phyloP scores from a whole-genome alignment of 495 filamentous ascomycete species.

The Podospora bellae-mahoneyi region DNA sequence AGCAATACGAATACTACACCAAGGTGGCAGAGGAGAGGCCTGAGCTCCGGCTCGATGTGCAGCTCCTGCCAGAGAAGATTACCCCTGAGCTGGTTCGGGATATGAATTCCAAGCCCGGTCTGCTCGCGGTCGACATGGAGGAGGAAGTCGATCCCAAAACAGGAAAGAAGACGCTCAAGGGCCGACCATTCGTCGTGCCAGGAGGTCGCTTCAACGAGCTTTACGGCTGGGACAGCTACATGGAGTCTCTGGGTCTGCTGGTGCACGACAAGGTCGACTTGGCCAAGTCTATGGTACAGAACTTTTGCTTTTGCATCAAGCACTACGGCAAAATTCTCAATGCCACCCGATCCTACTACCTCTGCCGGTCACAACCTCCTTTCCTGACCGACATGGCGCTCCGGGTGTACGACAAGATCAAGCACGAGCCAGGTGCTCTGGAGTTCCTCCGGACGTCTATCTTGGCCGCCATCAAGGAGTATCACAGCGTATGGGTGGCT shows the following conservation, averaged over 20 bases:
- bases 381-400: conserved; percentile 98
- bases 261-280: conserved; percentile 77
- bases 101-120: conserved; percentile 80
- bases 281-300: conserved; percentile 86
- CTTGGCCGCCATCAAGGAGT: conserved; percentile 94
- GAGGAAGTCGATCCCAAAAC: conserved; percentile 60
- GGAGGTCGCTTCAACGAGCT: conserved; percentile 96
- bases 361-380: conserved; percentile 88
- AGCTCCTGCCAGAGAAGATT: conserved; percentile 65
- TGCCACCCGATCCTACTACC: conserved; percentile 92
- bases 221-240: conserved; percentile 97
- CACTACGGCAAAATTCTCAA: conserved; percentile 98
- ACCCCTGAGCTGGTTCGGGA: conserved; percentile 67
- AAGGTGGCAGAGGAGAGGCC: conserved; percentile 70
- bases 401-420: conserved; percentile 82
- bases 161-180: conserved; percentile 62
- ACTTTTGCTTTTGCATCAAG: conserved; percentile 96
- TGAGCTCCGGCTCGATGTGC: conserved; percentile 81
- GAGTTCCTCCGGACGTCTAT: conserved; percentile 77
- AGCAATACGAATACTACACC: conserved; percentile 85
- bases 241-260: conserved; percentile 85
- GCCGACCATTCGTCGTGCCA: conserved; percentile 91
- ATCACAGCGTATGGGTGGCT: conserved; percentile 84
- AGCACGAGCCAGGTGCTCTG: conserved; percentile 66
- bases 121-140: conserved; percentile 89